These are phyloP conservation scores for Penicillium nucicola DNA, from an alignment of 495 filamentous ascomycete species.

Conservation along the genomic window DNA sequence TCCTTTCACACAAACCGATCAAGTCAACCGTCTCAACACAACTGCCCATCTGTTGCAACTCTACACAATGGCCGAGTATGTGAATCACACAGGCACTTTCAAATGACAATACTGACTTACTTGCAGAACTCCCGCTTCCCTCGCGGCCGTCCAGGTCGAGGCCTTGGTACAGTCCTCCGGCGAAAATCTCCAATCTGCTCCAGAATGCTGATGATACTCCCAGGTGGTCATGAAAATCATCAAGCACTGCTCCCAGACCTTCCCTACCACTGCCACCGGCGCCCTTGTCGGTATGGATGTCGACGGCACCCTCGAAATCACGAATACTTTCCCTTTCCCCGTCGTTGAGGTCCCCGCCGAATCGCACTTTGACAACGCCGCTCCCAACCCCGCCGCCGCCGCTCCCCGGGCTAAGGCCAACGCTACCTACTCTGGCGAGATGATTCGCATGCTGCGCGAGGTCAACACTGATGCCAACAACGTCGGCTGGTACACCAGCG, in stretches of 20 bases:
- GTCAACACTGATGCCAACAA: constrained; percentile 99
- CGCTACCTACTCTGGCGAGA: constrained; percentile 85
- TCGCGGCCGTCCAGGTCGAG: constrained; percentile 80
- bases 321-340: constrained; percentile 93
- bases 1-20: constrained; percentile 46
- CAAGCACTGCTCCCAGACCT: constrained; percentile 82
- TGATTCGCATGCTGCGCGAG: constrained; percentile 93
- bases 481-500: constrained; percentile 97
- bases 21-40: constrained; percentile 21
- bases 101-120: constrained; percentile 1
- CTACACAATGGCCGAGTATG: constrained; percentile 48
- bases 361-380: constrained; percentile 72
- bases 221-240: constrained; percentile 97
- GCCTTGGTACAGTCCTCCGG: constrained; percentile 59
- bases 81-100: not conserved
- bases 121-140: constrained; percentile 47
- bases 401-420: constrained; percentile 92
- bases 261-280: constrained; percentile 87
- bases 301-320: constrained; percentile 79
- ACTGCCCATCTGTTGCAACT: constrained; percentile 25
- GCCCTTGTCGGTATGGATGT: constrained; percentile 92
- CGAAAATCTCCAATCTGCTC: constrained; percentile 33
- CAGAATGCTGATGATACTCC: constrained; percentile 24
- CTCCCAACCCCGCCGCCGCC: constrained; percentile 75
- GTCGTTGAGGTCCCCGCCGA: constrained; percentile 74